Evolutionary conservation across 2,329 filamentous ascomycete species (phyloP).

Genomic region (Talaromyces sp.): DNA sequence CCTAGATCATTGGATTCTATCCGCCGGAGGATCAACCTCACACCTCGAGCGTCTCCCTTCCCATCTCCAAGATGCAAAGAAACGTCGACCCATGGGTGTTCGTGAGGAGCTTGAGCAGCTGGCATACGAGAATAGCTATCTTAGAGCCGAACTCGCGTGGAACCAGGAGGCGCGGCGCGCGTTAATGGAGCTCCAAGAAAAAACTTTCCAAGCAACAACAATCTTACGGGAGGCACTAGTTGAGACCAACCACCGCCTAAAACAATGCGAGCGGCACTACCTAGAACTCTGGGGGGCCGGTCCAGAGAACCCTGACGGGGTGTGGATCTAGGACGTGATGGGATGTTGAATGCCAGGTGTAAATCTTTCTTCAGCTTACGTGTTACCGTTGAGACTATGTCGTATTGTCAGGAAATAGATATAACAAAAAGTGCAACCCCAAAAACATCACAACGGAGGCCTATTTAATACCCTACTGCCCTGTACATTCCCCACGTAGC

Average conservation of each 20-base stretch:
- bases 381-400: background rate
- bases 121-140: constrained; percentile 7
- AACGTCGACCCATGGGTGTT: background rate
- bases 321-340: background rate
- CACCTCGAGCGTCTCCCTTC: constrained; percentile 1
- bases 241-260: background rate
- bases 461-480: too few relatives aligned
- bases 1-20: constrained; percentile 1
- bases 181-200: background rate
- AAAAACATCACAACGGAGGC: too few relatives aligned
- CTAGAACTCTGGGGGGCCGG: background rate
- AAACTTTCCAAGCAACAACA: background rate
- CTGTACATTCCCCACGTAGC: too few relatives aligned
- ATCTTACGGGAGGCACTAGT: background rate
- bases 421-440: too few relatives aligned
- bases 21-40: background rate
- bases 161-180: background rate
- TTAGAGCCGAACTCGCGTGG: constrained; percentile 1
- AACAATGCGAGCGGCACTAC: background rate
- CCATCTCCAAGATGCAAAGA: constrained; percentile 3
- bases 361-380: background rate
- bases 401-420: too few relatives aligned
- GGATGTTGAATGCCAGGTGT: background rate
- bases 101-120: constrained; percentile 1
- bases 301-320: background rate